A percentile compares a stretch with the other conserved stretches of the same genome.
Conservation (phyloP, 768 basidiomycete genomes). For the Russula virescens region DNA sequence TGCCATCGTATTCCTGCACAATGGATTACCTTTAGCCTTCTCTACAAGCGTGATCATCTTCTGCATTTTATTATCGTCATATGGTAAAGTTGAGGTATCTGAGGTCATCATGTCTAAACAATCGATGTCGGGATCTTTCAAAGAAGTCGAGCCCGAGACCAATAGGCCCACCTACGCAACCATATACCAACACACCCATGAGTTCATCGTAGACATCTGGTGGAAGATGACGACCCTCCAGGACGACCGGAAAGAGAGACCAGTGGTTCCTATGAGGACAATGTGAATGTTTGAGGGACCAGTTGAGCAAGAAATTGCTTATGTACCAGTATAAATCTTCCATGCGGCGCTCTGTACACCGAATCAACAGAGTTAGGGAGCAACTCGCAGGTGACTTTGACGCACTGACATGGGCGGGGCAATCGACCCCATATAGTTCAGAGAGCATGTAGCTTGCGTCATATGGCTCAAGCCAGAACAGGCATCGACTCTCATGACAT, state of each 20-base stretch:
- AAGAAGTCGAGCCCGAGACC: neutral
- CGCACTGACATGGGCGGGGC: slow-evolving; percentile 18
- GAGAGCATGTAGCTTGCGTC: slow-evolving; percentile 33
- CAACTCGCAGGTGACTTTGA: neutral
- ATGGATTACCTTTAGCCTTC: slow-evolving; percentile 7
- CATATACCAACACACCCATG: slow-evolving; percentile 34
- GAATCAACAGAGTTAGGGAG: neutral
- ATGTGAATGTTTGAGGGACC: neutral
- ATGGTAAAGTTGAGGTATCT: slow-evolving; percentile 3
- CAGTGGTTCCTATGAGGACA: slow-evolving; percentile 25
- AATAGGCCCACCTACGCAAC: slow-evolving; percentile 37
- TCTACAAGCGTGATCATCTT: slow-evolving; percentile 6
- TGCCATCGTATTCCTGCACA: no score
- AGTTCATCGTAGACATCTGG: slow-evolving; percentile 28
- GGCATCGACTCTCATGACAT: slow-evolving; percentile 37
- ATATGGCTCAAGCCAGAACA: slow-evolving; percentile 51
- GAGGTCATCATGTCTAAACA: slow-evolving; percentile 8
- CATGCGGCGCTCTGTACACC: slow-evolving; percentile 22
- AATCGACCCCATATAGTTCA: slow-evolving; percentile 4
- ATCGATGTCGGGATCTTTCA: neutral
- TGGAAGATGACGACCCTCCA: slow-evolving; percentile 10
- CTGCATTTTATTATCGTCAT: neutral
- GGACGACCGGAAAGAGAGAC: slow-evolving; percentile 27
- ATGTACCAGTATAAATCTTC: slow-evolving; percentile 27
- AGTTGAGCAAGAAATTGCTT: neutral